Base-by-base conservation (phyloP, 345 rosid species). In the Citrus hindsii region DNA sequence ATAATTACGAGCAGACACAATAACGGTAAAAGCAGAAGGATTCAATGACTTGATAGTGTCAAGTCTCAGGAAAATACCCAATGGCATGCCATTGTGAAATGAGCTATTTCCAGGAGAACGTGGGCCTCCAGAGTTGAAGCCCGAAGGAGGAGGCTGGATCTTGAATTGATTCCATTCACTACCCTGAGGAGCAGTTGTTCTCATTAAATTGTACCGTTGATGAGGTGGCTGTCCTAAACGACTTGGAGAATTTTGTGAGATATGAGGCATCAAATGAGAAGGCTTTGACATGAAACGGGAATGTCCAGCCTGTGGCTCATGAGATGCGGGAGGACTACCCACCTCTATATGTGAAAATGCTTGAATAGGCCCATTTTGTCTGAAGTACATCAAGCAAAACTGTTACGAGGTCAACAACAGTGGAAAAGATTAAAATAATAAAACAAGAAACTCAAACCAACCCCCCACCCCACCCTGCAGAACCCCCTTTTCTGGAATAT, bases 141-240 rank as follows among this genome's bases (percentile, higher is more conserved):
- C 83, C 61, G 97, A 79, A 70, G 87, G 83, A 77, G 97, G 97
- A 78, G 89, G 89, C 85, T 89, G 97, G 30, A 88, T 84, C 80
- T 85, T 90, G 70, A 86, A 80, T 59, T 91, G 88, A 87, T 86
- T 90, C 97, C 93, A 89, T 65, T 92, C 98, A 27, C 84, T 77
- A 68, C 88, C 85, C 76, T 90, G 82, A 80, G 74, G 90, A 76
- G 83, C 70, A 66, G 86, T 71, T 67, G 88, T 75, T 80, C 97
- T 91, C 74, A 90, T 94, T 63, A 91, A 86, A 78, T 86, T 84
- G 71, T 55, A 75, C 79, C 89, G 87, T 42, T 80, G 97, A 71
- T 79, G 83, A 79, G 89, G 90, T 77, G 88, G 97, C 77, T 96
- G 99, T 69, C 98, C 93, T 81, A 96, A 90, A 65, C 98, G 97